Evolutionary conservation across 495 filamentous ascomycete genomes (phyloP).

Genomic region (Talaromyces wortmannii): DNA sequence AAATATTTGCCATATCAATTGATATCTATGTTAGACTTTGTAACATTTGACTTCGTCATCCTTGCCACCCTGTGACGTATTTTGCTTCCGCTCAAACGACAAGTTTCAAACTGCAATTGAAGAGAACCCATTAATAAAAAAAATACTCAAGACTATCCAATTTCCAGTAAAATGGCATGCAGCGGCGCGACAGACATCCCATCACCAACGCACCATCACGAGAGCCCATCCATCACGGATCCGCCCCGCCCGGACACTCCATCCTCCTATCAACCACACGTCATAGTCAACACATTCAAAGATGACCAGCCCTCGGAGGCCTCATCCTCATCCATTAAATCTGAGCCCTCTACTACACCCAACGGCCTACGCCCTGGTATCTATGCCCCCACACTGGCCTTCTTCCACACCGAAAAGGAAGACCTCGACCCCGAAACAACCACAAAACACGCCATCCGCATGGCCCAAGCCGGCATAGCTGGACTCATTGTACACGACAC

Average conservation of each 20-base stretch:
- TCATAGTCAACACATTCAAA: neutral
- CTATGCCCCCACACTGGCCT: conserved; percentile 50
- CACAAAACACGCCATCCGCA: conserved; percentile 59
- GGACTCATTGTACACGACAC: conserved; percentile 68
- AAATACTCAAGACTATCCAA: neutral
- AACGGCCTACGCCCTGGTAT: conserved; percentile 22
- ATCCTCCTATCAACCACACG: neutral
- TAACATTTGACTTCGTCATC: neutral
- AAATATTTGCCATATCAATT: too few species aligned
- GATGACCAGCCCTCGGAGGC: neutral
- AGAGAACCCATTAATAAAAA: neutral
- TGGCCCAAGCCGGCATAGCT: conserved; percentile 61
- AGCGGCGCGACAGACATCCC: neutral
- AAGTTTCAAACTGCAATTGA: neutral
- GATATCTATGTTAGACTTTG: neutral
- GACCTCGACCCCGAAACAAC: conserved; percentile 52
- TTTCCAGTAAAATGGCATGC: neutral
- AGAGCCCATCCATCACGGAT: neutral
- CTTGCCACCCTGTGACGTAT: neutral
- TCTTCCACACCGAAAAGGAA: conserved; percentile 39
- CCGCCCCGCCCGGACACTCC: neutral
- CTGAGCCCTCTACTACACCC: neutral
- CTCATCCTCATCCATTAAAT: neutral
- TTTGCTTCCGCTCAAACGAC: neutral
- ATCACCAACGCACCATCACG: neutral